Base-by-base conservation (phyloP, 1,284 basidiomycete species). In the Pascua sp. region DNA sequence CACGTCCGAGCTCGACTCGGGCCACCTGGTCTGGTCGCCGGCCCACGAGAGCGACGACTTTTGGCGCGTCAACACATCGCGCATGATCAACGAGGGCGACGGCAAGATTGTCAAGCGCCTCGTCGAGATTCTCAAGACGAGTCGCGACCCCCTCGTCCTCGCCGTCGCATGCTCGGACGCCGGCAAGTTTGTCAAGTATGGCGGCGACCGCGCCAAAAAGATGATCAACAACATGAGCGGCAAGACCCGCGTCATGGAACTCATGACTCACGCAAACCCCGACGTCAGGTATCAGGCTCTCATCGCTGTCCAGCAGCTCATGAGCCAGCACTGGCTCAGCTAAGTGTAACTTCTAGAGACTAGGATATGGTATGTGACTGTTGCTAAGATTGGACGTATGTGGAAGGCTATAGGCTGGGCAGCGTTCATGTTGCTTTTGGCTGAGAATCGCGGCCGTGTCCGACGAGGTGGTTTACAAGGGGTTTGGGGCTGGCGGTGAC, bases 1-100 rank as follows among this genome's bases (percentile, higher is more conserved):
- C 73, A 85, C 84, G 8, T 92, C 91, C 0, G 95, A 98, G 75
- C 80, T 98, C 16, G 80, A 86, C 36, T 91, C 90, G 1, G 94
- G 94, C 1, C 90, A 92, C 72, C 79, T 98, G 12, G 89, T 90
- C 5, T 98, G 93, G 90, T 88, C 91, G 8, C 94, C 95, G 7
- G 90, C 92, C 16, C 96, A 98, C 72, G 90, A 93, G 70, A 91
- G 90, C 8, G 95, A 98, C 57, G 86, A 92, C 51, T 99, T 99
- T 78, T 98, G 95, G 95, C 91, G 90, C 70, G 91, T 95, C 79
- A 98, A 98, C 70, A 91, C 89, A 0, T 77, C 86, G 71, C 78
- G 97, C 50, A 90, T 92, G 62, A 89, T 91, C 53, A 89, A 90
- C 64, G 91, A 94, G 61, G 85, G 83, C 56, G 86, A 90, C 69